phyloP scores from a whole-genome alignment of 2,329 filamentous ascomycete genomes.

The Aspergillus tanneri region DNA sequence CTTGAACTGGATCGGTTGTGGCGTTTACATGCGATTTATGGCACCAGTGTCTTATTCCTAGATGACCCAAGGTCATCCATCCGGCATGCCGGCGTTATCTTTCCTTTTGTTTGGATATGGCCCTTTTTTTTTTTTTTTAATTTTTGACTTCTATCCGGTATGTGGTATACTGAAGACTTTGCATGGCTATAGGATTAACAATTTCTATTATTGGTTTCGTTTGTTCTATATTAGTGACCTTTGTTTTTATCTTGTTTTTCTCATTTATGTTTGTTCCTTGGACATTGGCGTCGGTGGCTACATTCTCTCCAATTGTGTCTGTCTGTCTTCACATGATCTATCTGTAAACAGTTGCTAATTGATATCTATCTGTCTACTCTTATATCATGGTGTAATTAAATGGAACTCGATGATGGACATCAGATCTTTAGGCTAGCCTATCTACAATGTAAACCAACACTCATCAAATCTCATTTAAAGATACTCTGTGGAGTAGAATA shows the following conservation, averaged over 20 bases:
- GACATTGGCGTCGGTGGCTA: too few relatives aligned
- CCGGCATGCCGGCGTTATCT: conserved; percentile 3
- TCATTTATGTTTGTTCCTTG: neutral
- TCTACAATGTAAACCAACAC: too few relatives aligned
- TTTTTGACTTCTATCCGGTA: too few relatives aligned
- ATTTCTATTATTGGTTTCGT: neutral
- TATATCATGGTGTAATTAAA: too few relatives aligned
- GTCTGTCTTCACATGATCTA: too few relatives aligned
- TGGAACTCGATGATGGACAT: too few relatives aligned
- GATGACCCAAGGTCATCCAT: conserved; percentile 1
- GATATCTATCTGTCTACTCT: too few relatives aligned
- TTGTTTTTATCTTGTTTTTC: conserved; percentile 5
- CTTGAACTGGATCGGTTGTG: conserved; percentile 23
- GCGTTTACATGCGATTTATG: conserved; percentile 20
- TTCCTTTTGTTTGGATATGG: conserved; percentile 1
- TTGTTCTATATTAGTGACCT: conserved; percentile 6
- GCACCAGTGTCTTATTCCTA: neutral
- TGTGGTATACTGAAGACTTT: conserved; percentile 1
- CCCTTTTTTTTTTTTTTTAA: neutral
- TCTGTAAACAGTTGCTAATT: too few relatives aligned
- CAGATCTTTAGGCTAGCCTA: too few relatives aligned
- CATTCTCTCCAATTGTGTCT: too few relatives aligned
- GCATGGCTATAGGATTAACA: neutral
- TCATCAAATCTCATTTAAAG: too few relatives aligned
- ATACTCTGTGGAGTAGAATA: too few relatives aligned